These are phyloP conservation scores for Platanthera guangdongensis DNA, from an alignment of 106 monocot species.

Conservation along the genomic window DNA sequence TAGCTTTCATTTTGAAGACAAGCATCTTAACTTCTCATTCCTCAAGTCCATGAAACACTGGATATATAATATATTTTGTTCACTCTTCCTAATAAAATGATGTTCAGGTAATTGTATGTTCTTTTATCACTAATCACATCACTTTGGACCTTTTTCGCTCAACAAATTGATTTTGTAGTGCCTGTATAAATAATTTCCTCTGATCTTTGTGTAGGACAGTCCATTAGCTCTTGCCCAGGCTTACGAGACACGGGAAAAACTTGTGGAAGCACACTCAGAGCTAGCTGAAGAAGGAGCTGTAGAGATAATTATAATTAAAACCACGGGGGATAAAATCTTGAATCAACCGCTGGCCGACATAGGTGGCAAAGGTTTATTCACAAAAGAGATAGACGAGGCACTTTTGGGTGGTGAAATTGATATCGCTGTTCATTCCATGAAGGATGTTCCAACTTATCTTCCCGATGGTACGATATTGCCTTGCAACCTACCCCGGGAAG, in stretches of 20 bases:
- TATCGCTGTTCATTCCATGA: conserved; percentile 98
- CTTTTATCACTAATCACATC: not conserved
- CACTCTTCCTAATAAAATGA: no score
- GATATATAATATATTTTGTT: no score
- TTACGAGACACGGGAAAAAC: conserved; percentile 75
- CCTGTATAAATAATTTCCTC: conserved; percentile 1
- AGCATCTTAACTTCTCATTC: no score
- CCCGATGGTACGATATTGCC: conserved; percentile 83
- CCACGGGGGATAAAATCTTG: conserved; percentile 92
- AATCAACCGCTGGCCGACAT: conserved; percentile 94
- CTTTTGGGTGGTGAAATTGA: conserved; percentile 78
- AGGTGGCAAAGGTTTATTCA: conserved; percentile 95
- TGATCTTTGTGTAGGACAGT: conserved; percentile 64
- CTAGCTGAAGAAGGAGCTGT: conserved; percentile 86
- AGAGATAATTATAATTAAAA: conserved; percentile 85
- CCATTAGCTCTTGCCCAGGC: conserved; percentile 98
- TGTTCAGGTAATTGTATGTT: not conserved
- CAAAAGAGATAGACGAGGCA: conserved; percentile 98
- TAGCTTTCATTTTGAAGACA: no score
- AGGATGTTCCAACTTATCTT: conserved; percentile 96
- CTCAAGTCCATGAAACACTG: no score
- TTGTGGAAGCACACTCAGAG: conserved; percentile 71
- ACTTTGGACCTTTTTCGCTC: not conserved
- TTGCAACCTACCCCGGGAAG: conserved; percentile 92
- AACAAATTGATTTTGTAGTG: not conserved